Evolutionary conservation across 2,329 filamentous ascomycete genomes (phyloP).

Genomic region (Exophiala sp.): DNA sequence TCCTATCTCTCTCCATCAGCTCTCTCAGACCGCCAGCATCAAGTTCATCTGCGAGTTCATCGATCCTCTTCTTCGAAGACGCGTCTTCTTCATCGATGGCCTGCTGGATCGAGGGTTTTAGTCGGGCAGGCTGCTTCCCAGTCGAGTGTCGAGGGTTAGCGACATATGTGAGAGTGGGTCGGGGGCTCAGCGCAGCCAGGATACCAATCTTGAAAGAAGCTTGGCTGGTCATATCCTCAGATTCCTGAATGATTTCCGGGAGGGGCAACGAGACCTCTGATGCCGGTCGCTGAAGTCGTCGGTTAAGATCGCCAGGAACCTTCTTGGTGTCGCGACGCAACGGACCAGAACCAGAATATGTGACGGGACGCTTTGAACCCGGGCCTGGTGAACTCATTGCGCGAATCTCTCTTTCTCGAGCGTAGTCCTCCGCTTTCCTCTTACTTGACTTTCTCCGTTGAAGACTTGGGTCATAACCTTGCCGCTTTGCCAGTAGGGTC

Average conservation of each 20-base stretch:
- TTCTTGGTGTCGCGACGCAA: slow-evolving; percentile 61
- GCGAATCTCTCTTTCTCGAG: slow-evolving; percentile 81
- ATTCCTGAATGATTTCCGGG: slow-evolving; percentile 66
- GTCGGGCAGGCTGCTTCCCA: slow-evolving; percentile 34
- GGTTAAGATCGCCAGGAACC: slow-evolving; percentile 51
- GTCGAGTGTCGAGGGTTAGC: slow-evolving; percentile 55
- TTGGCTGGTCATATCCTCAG: slow-evolving; percentile 65
- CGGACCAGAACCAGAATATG: slow-evolving; percentile 51
- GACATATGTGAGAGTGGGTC: slow-evolving; percentile 73
- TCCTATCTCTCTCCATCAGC: slow-evolving; percentile 81
- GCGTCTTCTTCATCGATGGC: slow-evolving; percentile 54
- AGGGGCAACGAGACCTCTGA: slow-evolving; percentile 71
- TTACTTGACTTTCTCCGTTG: slow-evolving; percentile 69
- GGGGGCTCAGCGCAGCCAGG: slow-evolving; percentile 74
- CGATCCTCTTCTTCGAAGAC: slow-evolving; percentile 58
- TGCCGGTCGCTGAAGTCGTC: slow-evolving; percentile 55
- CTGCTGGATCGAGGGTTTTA: slow-evolving; percentile 30
- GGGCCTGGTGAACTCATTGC: slow-evolving; percentile 65
- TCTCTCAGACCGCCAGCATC: slow-evolving; percentile 79
- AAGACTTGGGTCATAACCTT: slow-evolving; percentile 51
- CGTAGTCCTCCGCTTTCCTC: slow-evolving; percentile 65
- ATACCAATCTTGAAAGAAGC: slow-evolving; percentile 74
- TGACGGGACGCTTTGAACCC: slow-evolving; percentile 58
- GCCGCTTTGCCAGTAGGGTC: slow-evolving; percentile 53
- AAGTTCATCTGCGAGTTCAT: slow-evolving; percentile 72